Conservation (phyloP, 192 early-diverging fungal genomes). For the Pilobolus umbonatus region DNA sequence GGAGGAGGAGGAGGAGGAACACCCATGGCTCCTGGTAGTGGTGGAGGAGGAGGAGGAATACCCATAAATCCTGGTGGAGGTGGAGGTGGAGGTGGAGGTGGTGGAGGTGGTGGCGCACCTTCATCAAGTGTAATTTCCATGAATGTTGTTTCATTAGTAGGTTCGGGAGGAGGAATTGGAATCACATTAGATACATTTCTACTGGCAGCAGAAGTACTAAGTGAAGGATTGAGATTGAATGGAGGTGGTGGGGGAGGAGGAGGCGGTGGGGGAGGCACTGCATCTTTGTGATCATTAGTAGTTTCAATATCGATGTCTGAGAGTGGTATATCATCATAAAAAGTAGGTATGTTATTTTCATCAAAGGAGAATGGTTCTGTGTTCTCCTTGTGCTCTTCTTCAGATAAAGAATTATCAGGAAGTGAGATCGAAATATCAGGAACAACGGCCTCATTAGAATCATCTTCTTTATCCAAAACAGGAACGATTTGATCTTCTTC, state of each 20-base stretch:
- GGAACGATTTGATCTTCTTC: too few relatives aligned
- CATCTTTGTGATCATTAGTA: neutral
- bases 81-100: constrained; percentile 38
- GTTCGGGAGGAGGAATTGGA: constrained; percentile 30
- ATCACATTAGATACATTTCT: constrained; percentile 11
- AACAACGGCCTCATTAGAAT: too few relatives aligned
- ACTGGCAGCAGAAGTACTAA: neutral
- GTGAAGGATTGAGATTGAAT: neutral
- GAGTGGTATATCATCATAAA: too few relatives aligned
- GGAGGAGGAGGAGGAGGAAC: constrained; percentile 29
- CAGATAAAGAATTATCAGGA: too few relatives aligned
- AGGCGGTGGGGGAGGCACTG: constrained; percentile 29
- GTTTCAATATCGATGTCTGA: too few relatives aligned
- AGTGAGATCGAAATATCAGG: too few relatives aligned
- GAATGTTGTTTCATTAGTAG: constrained; percentile 9
- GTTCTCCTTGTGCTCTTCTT: too few relatives aligned
- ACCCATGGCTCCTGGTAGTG: too few relatives aligned
- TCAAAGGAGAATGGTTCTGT: too few relatives aligned
- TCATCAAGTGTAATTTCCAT: neutral
- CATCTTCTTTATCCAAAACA: too few relatives aligned
- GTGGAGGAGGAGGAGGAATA: constrained; percentile 35
- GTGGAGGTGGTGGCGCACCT: constrained; percentile 30
- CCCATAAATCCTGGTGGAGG: constrained; percentile 31
- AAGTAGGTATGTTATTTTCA: too few relatives aligned
- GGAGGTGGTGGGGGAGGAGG: constrained; percentile 13